Evolutionary conservation across 192 early-diverging fungal genomes (phyloP).

Genomic region (Ambispora gerdemannii): DNA sequence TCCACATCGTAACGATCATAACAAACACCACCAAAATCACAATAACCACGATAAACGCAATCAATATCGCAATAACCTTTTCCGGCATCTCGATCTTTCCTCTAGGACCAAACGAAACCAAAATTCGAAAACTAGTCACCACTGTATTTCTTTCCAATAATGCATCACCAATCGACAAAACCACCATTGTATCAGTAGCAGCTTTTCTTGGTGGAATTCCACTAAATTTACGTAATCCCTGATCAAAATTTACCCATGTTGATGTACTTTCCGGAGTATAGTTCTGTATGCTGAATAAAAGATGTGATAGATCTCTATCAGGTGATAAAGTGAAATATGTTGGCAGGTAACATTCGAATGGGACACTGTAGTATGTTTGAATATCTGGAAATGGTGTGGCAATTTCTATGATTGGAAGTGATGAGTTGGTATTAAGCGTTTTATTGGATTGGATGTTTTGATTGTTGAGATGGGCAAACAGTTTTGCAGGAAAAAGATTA

Average conservation of each 20-base stretch:
- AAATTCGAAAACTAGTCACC: not conserved
- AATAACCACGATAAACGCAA: not conserved
- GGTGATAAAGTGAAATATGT: not conserved
- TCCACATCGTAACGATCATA: too few relatives aligned
- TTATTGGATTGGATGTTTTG: not conserved
- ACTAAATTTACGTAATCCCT: not conserved
- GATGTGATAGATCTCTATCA: not conserved
- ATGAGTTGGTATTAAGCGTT: conserved; percentile 32
- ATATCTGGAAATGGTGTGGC: not conserved
- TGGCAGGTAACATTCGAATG: not conserved
- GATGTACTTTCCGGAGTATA: conserved; percentile 27
- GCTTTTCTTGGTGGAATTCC: not conserved
- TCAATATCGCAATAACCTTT: not conserved
- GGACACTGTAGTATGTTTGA: not conserved
- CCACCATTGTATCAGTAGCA: not conserved
- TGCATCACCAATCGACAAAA: not conserved
- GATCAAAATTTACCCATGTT: not conserved
- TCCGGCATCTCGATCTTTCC: not conserved
- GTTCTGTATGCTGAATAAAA: conserved; percentile 37
- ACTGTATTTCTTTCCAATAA: not conserved
- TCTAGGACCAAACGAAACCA: not conserved
- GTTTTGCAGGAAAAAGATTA: too few relatives aligned
- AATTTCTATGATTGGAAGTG: conserved; percentile 32
- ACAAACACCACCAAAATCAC: not conserved
- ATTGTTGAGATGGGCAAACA: too few relatives aligned